These are phyloP conservation scores for Sanghuangporus baumii DNA, from an alignment of 1,284 basidiomycete species.

Conservation along the genomic window DNA sequence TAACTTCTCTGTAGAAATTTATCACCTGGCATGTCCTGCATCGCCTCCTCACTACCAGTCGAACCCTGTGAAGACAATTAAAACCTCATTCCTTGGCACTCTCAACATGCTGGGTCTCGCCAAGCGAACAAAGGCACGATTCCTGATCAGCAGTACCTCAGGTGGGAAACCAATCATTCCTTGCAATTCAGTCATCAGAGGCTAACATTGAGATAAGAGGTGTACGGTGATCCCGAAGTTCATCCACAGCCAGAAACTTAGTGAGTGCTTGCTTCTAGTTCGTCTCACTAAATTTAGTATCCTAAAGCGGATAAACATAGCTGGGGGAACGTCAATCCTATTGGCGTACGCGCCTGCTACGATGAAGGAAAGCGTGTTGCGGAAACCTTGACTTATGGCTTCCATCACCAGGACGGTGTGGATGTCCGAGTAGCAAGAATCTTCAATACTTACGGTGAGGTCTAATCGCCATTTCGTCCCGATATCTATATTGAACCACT, in stretches of 20 bases:
- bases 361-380: conserved; percentile 97
- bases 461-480: neutral
- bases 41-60: conserved; percentile 95
- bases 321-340: conserved; percentile 98
- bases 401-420: conserved; percentile 89
- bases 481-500: neutral
- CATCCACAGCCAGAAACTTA: conserved; percentile 95
- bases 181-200: neutral
- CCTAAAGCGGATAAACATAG: conserved; percentile 33
- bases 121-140: conserved; percentile 94
- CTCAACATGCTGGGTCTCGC: conserved; percentile 98
- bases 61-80: conserved; percentile 95
- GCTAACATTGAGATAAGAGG: conserved; percentile 50
- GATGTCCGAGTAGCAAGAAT: conserved; percentile 95
- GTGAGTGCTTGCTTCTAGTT: conserved; percentile 39
- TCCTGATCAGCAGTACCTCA: conserved; percentile 92
- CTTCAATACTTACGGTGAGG: conserved; percentile 82
- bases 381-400: conserved; percentile 93
- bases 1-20: conserved; percentile 66
- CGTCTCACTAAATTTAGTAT: neutral
- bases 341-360: conserved; percentile 95
- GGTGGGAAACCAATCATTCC: conserved; percentile 41
- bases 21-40: conserved; percentile 94
- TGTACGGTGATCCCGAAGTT: conserved; percentile 95
- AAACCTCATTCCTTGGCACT: conserved; percentile 96